These are phyloP conservation scores for Miscanthus lutarioriparius DNA, from an alignment of 176 grass and related monocot species.

Conservation along the genomic window DNA sequence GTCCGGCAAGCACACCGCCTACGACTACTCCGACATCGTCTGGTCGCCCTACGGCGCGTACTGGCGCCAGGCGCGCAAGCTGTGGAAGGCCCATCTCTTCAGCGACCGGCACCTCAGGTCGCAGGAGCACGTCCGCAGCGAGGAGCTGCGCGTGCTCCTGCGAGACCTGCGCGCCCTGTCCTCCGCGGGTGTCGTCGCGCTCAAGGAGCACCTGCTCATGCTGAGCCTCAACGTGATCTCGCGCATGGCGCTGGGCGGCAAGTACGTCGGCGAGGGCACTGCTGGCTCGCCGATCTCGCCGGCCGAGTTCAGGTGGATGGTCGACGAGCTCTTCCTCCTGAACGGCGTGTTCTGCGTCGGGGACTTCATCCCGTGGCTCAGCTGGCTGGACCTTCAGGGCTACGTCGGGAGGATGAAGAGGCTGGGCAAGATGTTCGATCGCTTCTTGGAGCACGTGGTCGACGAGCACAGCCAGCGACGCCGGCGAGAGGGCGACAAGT, in stretches of 20 bases:
- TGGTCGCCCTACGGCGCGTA: constrained; percentile 51
- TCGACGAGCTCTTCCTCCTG: constrained; percentile 55
- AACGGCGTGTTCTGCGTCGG: constrained; percentile 62
- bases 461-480: constrained; percentile 58
- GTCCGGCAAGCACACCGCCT: constrained; percentile 34
- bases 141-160: constrained; percentile 39
- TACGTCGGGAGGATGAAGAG: constrained; percentile 64
- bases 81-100: constrained; percentile 49
- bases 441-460: constrained; percentile 60
- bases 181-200: neutral
- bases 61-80: constrained; percentile 48
- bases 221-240: neutral
- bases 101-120: constrained; percentile 42
- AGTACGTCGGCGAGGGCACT: constrained; percentile 28
- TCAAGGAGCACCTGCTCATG: constrained; percentile 2
- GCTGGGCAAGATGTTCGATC: constrained; percentile 48
- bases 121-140: constrained; percentile 38
- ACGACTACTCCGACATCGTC: constrained; percentile 49
- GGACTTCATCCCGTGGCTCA: constrained; percentile 57
- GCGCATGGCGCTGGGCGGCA: constrained; percentile 59
- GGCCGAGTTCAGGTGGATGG: constrained; percentile 60
- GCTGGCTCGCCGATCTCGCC: constrained; percentile 29
- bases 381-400: constrained; percentile 47
- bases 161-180: neutral
- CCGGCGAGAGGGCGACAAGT: constrained; percentile 26